phyloP scores from a whole-genome alignment of 768 basidiomycete species.

The Lactarius hatsudake region DNA sequence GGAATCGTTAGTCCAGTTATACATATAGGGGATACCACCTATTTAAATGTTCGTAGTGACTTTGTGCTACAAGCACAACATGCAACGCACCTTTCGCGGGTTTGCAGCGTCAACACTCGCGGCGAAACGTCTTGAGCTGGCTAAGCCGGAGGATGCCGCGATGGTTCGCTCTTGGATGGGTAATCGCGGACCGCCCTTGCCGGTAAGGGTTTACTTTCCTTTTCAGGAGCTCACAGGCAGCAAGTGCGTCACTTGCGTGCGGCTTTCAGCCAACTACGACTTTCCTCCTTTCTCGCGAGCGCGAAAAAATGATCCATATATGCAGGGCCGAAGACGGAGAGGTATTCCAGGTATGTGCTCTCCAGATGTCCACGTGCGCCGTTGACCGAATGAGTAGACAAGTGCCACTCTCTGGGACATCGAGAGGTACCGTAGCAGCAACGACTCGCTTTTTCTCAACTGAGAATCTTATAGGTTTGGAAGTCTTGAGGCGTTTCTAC shows the following conservation, averaged over 20 bases:
- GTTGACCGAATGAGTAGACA: slow-evolving; percentile 36
- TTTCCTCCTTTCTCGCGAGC: not conserved
- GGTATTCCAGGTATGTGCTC: slow-evolving; percentile 34
- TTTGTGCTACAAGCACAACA: not conserved
- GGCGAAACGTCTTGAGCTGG: too few species aligned
- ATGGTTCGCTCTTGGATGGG: not conserved
- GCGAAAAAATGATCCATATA: slow-evolving; percentile 37
- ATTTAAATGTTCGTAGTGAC: not conserved
- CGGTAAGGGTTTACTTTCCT: slow-evolving; percentile 10
- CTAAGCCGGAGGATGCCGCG: slow-evolving; percentile 9
- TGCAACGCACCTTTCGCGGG: slow-evolving; percentile 57
- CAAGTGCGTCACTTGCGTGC: slow-evolving; percentile 5
- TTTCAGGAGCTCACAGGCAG: slow-evolving; percentile 16
- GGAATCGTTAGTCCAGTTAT: slow-evolving; percentile 48
- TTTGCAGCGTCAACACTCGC: slow-evolving; percentile 29
- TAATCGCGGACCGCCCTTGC: slow-evolving; percentile 2
- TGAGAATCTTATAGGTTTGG: slow-evolving; percentile 45
- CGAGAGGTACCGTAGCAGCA: slow-evolving; percentile 51
- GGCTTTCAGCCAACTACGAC: slow-evolving; percentile 6
- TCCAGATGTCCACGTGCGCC: not conserved
- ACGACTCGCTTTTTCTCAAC: slow-evolving; percentile 1
- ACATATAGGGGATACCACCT: slow-evolving; percentile 63
- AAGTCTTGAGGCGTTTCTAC: slow-evolving; percentile 68
- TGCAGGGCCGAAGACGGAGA: slow-evolving; percentile 44
- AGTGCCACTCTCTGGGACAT: slow-evolving; percentile 72